Evolutionary conservation across 1,284 basidiomycete genomes (phyloP), one percentile per base, ranked within the genome.

Genomic region (Cutaneotrichosporon sp.): DNA sequence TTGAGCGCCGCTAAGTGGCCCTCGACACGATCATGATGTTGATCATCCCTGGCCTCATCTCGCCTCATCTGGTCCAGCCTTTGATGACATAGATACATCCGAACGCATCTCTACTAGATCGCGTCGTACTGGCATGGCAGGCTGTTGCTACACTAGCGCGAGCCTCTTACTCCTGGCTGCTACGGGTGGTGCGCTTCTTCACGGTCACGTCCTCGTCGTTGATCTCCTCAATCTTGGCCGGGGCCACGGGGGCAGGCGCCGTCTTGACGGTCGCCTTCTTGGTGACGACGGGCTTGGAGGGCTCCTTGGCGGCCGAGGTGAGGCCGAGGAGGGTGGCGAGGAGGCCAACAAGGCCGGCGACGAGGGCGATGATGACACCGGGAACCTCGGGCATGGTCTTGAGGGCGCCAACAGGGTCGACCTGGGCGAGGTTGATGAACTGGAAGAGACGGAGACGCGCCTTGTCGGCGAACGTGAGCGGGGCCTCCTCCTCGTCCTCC

Each of bases 331-430:
- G 81, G 56, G 86, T 85, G 67, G 87, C 89, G 69, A 97, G 79
- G 86, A 95, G 87, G 62, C 89, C 89, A 74, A 97, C 85, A 70
- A 95, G 76, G 49, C 89, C 91, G 71, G 94, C 83, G 58, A 91
- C 71, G 54, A 84, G 86, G 63, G 87, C 87, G 64, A 83, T 83
- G 65, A 95, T 83, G 66, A 86, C 89, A 58, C 84, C 89, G 70
- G 88, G 92, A 60, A 90, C 91, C 80, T 92, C 89, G 58, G 93
- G 93, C 82, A 90, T 89, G 70, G 83, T 82, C 77, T 91, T 90
- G 76, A 92, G 83, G 81, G 89, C 95, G 62, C 82, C 86, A 70
- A 68, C 52, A 46, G 71, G 64, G 69, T 77, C 72, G 56, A 73
- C 64, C 53, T 69, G 66, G 47, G 67, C 68, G 58, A 77, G 72